Base-by-base conservation (phyloP, 495 filamentous ascomycete genomes). In the Diplogelasinospora grovesii region DNA sequence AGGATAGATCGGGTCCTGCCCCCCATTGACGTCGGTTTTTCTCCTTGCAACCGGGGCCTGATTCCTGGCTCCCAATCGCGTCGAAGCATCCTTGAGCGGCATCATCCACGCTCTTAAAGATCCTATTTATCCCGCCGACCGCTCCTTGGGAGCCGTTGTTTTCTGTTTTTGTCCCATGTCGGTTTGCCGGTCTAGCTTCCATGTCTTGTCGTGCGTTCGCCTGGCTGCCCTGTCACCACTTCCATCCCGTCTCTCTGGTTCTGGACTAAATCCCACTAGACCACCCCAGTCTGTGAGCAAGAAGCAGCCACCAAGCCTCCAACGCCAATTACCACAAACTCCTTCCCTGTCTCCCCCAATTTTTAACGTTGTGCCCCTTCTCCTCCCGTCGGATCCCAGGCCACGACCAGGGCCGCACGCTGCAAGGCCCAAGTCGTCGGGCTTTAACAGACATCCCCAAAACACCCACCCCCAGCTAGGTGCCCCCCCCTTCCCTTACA, bases 281-380 rank as follows among this genome's bases (percentile, higher is more conserved):
- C 40, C 35, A 52, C 51, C 52, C 52, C 44, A 47, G 46, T 48
- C 38, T 39, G 49, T 42, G 41, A 39, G 44, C 40, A 47, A 53
- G 44, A 41, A 45, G 54, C 54, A 57, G 54, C 54, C 54, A 57
- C 50, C 48, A 49, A 51, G 47, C 50, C 47, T 41, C 44, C 41
- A 19, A 43, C 42, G 41, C 45, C 47, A 53, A 45, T 46, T 45
- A 38, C 49, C 54, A 53, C 44, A 51, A 48, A 39, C 40, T 36
- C 41, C 43, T 35, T 50, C 47, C 43, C 43, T 50, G 46, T 43
- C 22, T 40, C 38, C 49, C 47, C 47, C 39, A 46, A 39, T 45
- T 48, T 52, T 53, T 52, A 43, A 52, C 49, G 43, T 48, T 49
- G 46, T 57, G 50, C 45, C 39, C 44, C 41, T 49, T 42, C 26